Evolutionary conservation across 2,329 filamentous ascomycete genomes (phyloP), one percentile per base, ranked within the genome.

Genomic region (Claviceps digitariae): DNA sequence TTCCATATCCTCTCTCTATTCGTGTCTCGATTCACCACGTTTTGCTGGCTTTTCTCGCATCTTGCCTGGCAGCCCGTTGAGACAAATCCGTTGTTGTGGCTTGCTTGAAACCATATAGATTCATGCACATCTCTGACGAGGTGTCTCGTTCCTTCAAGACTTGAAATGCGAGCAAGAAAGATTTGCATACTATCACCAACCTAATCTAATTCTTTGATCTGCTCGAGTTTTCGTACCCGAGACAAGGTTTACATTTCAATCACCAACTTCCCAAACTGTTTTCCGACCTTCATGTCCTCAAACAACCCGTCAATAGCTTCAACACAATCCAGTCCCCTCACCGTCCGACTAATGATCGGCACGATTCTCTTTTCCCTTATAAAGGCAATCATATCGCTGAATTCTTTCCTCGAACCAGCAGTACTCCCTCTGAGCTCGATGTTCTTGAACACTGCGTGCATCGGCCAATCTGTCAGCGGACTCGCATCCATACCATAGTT

Each of bases 221-320:
- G n/a, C n/a, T n/a, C n/a, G n/a, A n/a, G n/a, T n/a, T n/a, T n/a
- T n/a, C n/a, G n/a, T n/a, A n/a, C n/a, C n/a, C n/a, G n/a, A n/a
- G n/a, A n/a, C n/a, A n/a, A n/a, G n/a, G n/a, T 15, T 52, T 74
- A 62, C 36, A 90, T 77, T 61, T 87, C 80, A 59, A 96, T 80
- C 1, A 96, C 89, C 60, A 97, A 68, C 71, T 97, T 97, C 12
- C 91, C 93, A 72, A 97, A 95, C 68, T 97, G 91, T 57, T 72
- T 83, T 0, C 85, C 88, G 6, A 81, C 79, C 65, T 87, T 88
- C 81, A 97, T 95, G 51, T 95, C 89, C 41, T 88, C 83, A 66
- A 95, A 97, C 50, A 96, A 67, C 0, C 74, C 75, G 56, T 97
- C 82, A 53, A 96, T 87, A 15, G 74, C 84, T n/a, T 82, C 75